Evolutionary conservation across 108 stramenopile species (phyloP), one percentile per base, ranked within the genome.

Genomic region (Conticribra guillardii): DNA sequence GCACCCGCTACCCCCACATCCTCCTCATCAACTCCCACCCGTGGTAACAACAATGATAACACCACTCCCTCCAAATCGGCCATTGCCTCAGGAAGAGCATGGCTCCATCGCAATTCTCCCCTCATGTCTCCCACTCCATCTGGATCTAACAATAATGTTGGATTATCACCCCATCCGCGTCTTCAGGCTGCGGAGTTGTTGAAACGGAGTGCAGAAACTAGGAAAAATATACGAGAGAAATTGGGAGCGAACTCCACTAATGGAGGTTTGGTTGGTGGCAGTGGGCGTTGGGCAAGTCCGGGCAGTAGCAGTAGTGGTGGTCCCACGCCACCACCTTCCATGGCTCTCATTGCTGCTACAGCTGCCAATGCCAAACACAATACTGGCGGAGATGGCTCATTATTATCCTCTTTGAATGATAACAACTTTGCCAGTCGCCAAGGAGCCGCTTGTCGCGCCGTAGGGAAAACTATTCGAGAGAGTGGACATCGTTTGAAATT

Each of bases 401-500:
- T 37, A 19, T 19, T 45, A 44, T 45, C 47, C 9, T 0, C 54
- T 45, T 61, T 63, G 28, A 69, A 69, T 16, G 60, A 60, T 22
- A 52, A 71, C 41, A 32, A 52, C 54, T 71, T 71, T 54, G 59
- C 65, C 50, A 79, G 60, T 53, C 77, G 66, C 4, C 77, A 79
- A 55, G 70, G 70, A 53, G 77, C 60, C 7, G 82, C 69, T 26
- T 86, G 72, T 63, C 54, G 70, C 16, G 48, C 73, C 15, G 84
- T 84, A 11, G 76, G 75, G 0, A 80, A 81, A 34, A 31, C 85
- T 0, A 60, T 93, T 41, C 65, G 82, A 34, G 86, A 82, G 24
- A 89, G 88, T 81, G 92, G 87, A 2, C 63, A 69, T 50, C 81
- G 85, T 45, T 63, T 93, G 63, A 65, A 84, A 2, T 62, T 93